Evolutionary conservation across 257 asterid species (phyloP).

Genomic region (Solanum arcanum): DNA sequence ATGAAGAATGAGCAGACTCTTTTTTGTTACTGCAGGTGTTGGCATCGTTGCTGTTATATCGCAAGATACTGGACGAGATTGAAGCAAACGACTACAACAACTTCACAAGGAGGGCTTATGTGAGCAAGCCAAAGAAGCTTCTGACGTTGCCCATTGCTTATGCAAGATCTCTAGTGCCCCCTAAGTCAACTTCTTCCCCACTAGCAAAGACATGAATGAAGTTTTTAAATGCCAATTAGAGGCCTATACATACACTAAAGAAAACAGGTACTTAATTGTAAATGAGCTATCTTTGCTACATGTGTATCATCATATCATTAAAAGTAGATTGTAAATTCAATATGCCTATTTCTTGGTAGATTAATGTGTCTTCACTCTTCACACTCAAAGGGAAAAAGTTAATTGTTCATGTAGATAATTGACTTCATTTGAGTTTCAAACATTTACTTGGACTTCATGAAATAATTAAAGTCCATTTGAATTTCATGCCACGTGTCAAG

Average conservation of each 20-base stretch:
- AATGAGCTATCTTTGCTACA: neutral
- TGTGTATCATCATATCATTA: neutral
- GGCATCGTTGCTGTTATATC: slow-evolving; percentile 67
- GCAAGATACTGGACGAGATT: slow-evolving; percentile 83
- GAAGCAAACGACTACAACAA: slow-evolving; percentile 96
- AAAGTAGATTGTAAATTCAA: slow-evolving; percentile 1
- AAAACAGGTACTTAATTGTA: neutral
- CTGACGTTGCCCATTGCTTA: slow-evolving; percentile 78
- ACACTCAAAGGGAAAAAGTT: neutral
- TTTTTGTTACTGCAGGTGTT: slow-evolving; percentile 49
- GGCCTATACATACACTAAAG: neutral
- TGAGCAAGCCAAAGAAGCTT: slow-evolving; percentile 77
- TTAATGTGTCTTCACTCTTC: neutral
- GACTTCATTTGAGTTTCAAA: neutral
- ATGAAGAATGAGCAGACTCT: neutral
- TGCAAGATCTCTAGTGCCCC: slow-evolving; percentile 74
- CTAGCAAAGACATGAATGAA: slow-evolving; percentile 37
- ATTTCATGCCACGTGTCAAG: no score
- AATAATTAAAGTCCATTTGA: neutral
- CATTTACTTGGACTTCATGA: neutral
- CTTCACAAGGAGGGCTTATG: slow-evolving; percentile 87
- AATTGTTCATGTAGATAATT: neutral
- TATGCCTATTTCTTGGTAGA: neutral
- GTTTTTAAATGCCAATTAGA: neutral
- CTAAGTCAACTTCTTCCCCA: slow-evolving; percentile 26